A percentile compares a stretch with the other conserved stretches of the same genome.
phyloP scores from a whole-genome alignment of 768 basidiomycete species.

The Leccinum uliginosum region DNA sequence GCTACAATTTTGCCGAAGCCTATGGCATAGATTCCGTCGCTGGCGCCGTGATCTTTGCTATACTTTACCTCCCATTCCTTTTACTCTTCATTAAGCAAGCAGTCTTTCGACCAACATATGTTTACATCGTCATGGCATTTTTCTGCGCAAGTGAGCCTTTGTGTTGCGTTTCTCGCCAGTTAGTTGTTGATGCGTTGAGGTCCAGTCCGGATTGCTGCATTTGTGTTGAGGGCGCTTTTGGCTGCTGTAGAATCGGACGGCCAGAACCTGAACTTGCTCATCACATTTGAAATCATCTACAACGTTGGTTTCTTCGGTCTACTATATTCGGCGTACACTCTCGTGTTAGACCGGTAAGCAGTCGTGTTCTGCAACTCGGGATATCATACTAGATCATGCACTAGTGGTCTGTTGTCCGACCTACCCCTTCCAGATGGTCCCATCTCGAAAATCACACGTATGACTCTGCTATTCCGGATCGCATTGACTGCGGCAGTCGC shows the following conservation, averaged over 20 bases:
- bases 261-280: slow-evolving; percentile 18
- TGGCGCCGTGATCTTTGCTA: slow-evolving; percentile 30
- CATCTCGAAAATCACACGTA: slow-evolving; percentile 20
- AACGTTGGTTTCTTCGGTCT: slow-evolving; percentile 35
- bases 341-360: slow-evolving; percentile 30
- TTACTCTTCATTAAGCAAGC: slow-evolving; percentile 19
- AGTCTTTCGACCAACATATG: slow-evolving; percentile 23
- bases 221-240: slow-evolving; percentile 26
- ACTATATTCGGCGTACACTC: slow-evolving; percentile 31
- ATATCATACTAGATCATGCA: background rate
- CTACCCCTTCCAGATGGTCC: slow-evolving; percentile 20
- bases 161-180: background rate
- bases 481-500: slow-evolving; percentile 20
- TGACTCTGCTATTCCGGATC: slow-evolving; percentile 23
- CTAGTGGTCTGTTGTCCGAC: slow-evolving; percentile 22
- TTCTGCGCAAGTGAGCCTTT: slow-evolving; percentile 27
- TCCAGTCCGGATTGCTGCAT: slow-evolving; percentile 30
- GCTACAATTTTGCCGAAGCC: slow-evolving; percentile 21
- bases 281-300: slow-evolving; percentile 32
- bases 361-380: background rate
- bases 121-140: slow-evolving; percentile 25
- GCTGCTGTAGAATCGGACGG: slow-evolving; percentile 22
- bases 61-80: slow-evolving; percentile 27
- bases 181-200: background rate
- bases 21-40: slow-evolving; percentile 30